Percentiles rank a stretch among this genome's conserved stretches.
These are phyloP conservation scores for Chernovozyma sophiae-reginae DNA, from an alignment of 1,139 yeast genomes.

Conservation along the genomic window DNA sequence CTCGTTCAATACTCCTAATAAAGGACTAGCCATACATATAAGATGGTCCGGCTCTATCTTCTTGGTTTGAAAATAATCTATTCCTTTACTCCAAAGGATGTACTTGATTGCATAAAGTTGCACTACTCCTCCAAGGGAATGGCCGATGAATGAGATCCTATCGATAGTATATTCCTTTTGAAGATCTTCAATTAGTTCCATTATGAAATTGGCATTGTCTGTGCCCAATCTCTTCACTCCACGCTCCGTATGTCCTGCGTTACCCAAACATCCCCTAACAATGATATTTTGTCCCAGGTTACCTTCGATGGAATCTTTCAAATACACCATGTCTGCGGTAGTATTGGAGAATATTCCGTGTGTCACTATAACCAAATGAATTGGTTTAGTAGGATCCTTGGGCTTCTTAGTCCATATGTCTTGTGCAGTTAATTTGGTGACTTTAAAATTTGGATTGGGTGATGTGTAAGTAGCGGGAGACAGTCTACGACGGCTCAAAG, in stretches of 20 bases:
- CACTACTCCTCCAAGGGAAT: constrained; percentile 86
- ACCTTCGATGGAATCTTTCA: constrained; percentile 73
- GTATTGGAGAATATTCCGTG: constrained; percentile 92
- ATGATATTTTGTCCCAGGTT: constrained; percentile 60
- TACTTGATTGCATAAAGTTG: constrained; percentile 90
- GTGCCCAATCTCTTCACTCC: constrained; percentile 84
- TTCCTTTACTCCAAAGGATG: constrained; percentile 45
- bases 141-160: constrained; percentile 83
- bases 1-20: constrained; percentile 78
- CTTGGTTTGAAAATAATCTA: constrained; percentile 57
- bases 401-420: constrained; percentile 67
- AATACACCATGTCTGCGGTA: constrained; percentile 81
- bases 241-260: constrained; percentile 84
- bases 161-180: constrained; percentile 32
- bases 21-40: constrained; percentile 80
- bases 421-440: constrained; percentile 38
- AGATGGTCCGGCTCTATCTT: constrained; percentile 62
- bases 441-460: not conserved
- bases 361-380: constrained; percentile 73
- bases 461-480: not conserved
- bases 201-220: constrained; percentile 68
- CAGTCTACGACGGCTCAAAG: not conserved
- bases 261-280: constrained; percentile 77
- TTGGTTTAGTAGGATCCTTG: constrained; percentile 39
- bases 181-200: constrained; percentile 43